Percentiles rank a stretch among this genome's conserved stretches.
phyloP scores from a whole-genome alignment of 495 filamentous ascomycete species.

The Hyaloscypha finlandica region DNA sequence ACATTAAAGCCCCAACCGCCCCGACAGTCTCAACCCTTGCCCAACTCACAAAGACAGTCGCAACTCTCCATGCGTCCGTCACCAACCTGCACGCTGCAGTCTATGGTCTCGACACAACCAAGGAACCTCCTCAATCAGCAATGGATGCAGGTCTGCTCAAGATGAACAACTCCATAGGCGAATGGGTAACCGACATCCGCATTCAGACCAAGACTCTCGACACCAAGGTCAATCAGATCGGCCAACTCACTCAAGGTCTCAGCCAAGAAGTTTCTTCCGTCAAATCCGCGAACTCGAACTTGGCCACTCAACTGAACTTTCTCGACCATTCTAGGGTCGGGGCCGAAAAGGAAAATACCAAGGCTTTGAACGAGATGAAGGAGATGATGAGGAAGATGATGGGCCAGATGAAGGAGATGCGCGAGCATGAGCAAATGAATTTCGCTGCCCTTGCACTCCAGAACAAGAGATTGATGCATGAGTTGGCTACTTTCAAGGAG shows the following conservation, averaged over 20 bases:
- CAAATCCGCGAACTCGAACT: background rate
- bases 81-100: background rate
- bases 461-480: background rate
- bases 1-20: background rate
- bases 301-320: background rate
- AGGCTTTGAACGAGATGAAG: background rate
- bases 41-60: background rate
- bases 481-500: background rate
- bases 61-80: background rate
- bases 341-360: background rate
- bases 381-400: background rate
- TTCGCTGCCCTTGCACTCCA: background rate
- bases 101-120: background rate
- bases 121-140: background rate
- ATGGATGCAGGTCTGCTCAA: background rate
- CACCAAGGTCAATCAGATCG: background rate
- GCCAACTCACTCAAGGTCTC: background rate
- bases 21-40: background rate
- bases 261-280: background rate
- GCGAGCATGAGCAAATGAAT: background rate
- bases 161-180: background rate
- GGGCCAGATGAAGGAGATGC: background rate
- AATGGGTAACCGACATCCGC: background rate
- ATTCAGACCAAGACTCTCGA: background rate
- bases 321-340: no score